These are phyloP conservation scores for Xylaria venustula DNA, from an alignment of 495 filamentous ascomycete species.

Conservation along the genomic window DNA sequence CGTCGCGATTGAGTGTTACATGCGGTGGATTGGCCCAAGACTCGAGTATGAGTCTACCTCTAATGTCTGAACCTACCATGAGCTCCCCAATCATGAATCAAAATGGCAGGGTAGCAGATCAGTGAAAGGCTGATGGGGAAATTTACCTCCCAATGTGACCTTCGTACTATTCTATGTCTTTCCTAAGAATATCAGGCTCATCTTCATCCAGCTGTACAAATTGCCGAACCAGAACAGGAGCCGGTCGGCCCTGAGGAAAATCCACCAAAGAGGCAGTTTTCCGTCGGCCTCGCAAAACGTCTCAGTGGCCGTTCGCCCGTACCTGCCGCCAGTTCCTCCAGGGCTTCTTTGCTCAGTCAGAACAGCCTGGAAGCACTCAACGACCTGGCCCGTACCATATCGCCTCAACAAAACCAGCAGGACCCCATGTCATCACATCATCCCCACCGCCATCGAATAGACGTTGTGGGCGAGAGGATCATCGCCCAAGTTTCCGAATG, in stretches of 20 bases:
- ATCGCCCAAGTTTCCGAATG: slow-evolving; percentile 74
- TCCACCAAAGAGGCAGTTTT: slow-evolving; percentile 43
- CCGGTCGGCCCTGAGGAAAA: slow-evolving; percentile 34
- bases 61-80: neutral
- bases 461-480: slow-evolving; percentile 50
- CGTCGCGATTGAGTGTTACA: neutral
- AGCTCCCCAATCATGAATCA: neutral
- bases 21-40: neutral
- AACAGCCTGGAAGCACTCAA: slow-evolving; percentile 28
- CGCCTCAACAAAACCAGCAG: slow-evolving; percentile 27
- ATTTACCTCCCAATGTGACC: neutral
- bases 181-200: slow-evolving; percentile 7
- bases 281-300: slow-evolving; percentile 38
- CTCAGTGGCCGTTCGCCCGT: slow-evolving; percentile 41
- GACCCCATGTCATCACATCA: slow-evolving; percentile 26
- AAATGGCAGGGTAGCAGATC: neutral
- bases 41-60: neutral
- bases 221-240: slow-evolving; percentile 43
- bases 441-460: slow-evolving; percentile 36
- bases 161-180: neutral
- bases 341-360: slow-evolving; percentile 38
- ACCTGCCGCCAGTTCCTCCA: slow-evolving; percentile 31
- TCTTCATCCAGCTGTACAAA: slow-evolving; percentile 41
- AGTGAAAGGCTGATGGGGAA: neutral
- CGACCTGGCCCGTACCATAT: slow-evolving; percentile 25